Base-by-base conservation (phyloP, 306 rosid genomes). In the Cyclanthera cordifolia region DNA sequence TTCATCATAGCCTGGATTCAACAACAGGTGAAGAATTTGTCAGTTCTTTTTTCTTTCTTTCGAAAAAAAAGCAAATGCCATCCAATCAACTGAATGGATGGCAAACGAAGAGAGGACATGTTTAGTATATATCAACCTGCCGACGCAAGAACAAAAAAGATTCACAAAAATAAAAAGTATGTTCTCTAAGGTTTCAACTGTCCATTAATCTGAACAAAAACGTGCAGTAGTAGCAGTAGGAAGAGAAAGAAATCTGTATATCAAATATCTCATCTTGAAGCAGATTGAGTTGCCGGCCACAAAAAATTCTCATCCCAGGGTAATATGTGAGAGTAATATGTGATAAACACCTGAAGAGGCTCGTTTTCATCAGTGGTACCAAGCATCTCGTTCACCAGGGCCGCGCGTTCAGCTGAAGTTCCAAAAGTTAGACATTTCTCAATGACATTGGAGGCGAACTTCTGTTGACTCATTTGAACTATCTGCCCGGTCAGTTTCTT, bases 391-490 rank as follows among this genome's bases (percentile, higher is more conserved):
- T 67, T 83, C 57, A 92, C 95, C 19, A 92, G 84, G 70, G 81
- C 64, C 76, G 84, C 93, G 21, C 96, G 95, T 73, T 92, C 95
- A 39, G 81, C 65, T 69, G 87, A 84, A 79, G 87, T 86, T 65
- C 98, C 95, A 61, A 85, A 87, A 72, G 85, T 80, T 73, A 92
- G 81, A 66, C 96, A 92, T 53, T 92, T 89, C 70, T 89, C 96
- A 16, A 85, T 82, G 50, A 93, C 98, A 86, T 93, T 93, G 12
- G 98, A 93, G 39, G 96, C 98, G 69, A 89, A 93, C 80, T 93
- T 93, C 84, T 93, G 98, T 85, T 93, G 96, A 77, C 98, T 93
- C 98, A 93, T 93, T 79, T 87, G 90, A 79, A 92, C 95, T 64
- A 92, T 85, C 68, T 76, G 87, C 64, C 95, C 98, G 0, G 95